Evolutionary conservation across 441 rosid species (phyloP).

Genomic region (Raphanus hybrid): DNA sequence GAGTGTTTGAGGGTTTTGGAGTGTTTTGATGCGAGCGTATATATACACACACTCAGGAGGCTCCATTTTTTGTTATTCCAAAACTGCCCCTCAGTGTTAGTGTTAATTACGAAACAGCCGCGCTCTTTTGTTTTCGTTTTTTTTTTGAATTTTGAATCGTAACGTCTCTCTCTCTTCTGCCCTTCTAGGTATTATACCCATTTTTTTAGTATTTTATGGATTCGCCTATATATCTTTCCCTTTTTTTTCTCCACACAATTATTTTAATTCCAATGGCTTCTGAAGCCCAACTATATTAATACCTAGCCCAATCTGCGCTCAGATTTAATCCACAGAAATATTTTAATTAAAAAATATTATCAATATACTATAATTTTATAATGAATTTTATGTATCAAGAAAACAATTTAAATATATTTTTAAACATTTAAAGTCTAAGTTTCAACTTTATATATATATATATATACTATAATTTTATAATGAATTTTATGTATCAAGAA

Average conservation of each 20-base stretch:
- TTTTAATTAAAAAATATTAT: too few relatives aligned
- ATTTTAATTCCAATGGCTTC: neutral
- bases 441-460: too few relatives aligned
- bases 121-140: neutral
- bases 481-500: too few relatives aligned
- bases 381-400: too few relatives aligned
- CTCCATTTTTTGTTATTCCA: neutral
- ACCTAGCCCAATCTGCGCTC: neutral
- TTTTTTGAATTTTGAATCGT: conserved; percentile 39
- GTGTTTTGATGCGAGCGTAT: conserved; percentile 20
- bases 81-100: neutral
- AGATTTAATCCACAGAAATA: neutral
- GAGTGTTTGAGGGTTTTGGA: conserved; percentile 28
- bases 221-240: conserved; percentile 8
- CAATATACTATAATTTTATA: too few relatives aligned
- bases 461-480: too few relatives aligned
- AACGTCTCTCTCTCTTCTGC: conserved; percentile 33
- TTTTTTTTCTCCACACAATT: conserved; percentile 4
- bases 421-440: too few relatives aligned
- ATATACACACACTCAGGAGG: neutral
- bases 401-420: too few relatives aligned
- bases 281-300: conserved; percentile 6
- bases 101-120: conserved; percentile 9
- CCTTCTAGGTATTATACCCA: conserved; percentile 27
- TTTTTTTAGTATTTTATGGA: conserved; percentile 23